Base-by-base conservation (phyloP, 2,329 filamentous ascomycete genomes). In the Trichoderma harzianum region DNA sequence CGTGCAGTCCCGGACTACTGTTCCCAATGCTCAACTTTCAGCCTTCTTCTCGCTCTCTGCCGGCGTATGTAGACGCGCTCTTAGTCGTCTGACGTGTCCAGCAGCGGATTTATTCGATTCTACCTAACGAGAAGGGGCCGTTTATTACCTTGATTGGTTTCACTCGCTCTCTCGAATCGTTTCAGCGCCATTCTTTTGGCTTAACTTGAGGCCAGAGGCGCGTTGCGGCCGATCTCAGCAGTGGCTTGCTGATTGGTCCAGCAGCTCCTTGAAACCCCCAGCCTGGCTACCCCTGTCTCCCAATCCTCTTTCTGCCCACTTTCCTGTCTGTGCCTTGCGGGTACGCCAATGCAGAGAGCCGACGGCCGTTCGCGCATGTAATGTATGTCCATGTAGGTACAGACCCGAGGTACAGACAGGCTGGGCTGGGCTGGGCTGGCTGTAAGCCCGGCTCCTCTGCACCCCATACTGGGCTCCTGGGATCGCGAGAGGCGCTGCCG, bases 201-300 rank as follows among this genome's bases (percentile, higher is more conserved):
- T n/a, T 47, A 61, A 72, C 57, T 68, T 68, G 55, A 51, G 51
- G 64, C 53, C 62, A 61, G 43, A 72, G 36, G 66, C 63, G 70
- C 21, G 47, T 72, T 64, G 65, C 55, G 61, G 64, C 58, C 63
- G 64, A 72, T 53, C 63, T 55, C 61, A 64, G 69, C 69, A 32
- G 66, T 57, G 36, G 60, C 32, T 26, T 61, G 55, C 57, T 69
- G 66, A 69, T 69, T 69, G 66, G 66, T 34, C 57, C 43, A 69
- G 55, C n/a, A 69, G 66, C 66, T 69, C 66, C 66, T 69, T 69
- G 66, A 69, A 69, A 69, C 66, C 57, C 64, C 64, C 66, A 69
- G 66, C 57, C 66, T 51, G 66, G 26, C 36, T 47, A 69, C 57
- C 66, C 66, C 66, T 69, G 66, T 53, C 57, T 30, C 28, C 32